Conservation (phyloP, 2,329 filamentous ascomycete species). For the Aspergillus texensis region DNA sequence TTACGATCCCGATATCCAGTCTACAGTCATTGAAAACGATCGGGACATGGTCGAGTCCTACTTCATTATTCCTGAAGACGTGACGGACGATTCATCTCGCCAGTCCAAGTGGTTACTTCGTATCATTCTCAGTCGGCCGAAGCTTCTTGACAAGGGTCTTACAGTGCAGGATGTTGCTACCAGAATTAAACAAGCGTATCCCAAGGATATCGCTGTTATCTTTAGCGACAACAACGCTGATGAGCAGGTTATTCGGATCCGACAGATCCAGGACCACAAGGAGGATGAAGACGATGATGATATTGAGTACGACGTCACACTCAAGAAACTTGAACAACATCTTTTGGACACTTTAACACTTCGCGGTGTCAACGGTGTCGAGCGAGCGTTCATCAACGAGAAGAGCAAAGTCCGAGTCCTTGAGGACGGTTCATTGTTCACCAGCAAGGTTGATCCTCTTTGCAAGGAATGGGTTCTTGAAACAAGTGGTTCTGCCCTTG, state of each 20-base stretch:
- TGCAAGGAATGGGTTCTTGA: slow-evolving; percentile 96
- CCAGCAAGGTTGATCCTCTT: slow-evolving; percentile 70
- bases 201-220: slow-evolving; percentile 82
- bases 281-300: slow-evolving; percentile 73
- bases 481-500: slow-evolving; percentile 86
- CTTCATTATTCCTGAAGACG: slow-evolving; percentile 89
- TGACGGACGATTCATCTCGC: slow-evolving; percentile 60
- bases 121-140: slow-evolving; percentile 88
- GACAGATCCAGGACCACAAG: slow-evolving; percentile 71
- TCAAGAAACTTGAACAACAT: slow-evolving; percentile 89
- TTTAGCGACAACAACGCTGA: slow-evolving; percentile 99
- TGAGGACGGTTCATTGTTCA: slow-evolving; percentile 71
- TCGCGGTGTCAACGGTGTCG: slow-evolving; percentile 85
- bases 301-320: slow-evolving; percentile 85
- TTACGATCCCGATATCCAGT: slow-evolving; percentile 88
- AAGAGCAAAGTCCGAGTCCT: slow-evolving; percentile 69
- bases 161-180: slow-evolving; percentile 87
- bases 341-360: slow-evolving; percentile 88
- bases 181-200: slow-evolving; percentile 87
- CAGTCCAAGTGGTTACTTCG: slow-evolving; percentile 96
- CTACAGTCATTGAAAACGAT: slow-evolving; percentile 85
- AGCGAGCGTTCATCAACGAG: slow-evolving; percentile 89
- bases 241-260: slow-evolving; percentile 89
- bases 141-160: slow-evolving; percentile 88
- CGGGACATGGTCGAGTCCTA: slow-evolving; percentile 94